Conservation (phyloP, 148 eudicot genomes). For the Rhododendron williamsianum region DNA sequence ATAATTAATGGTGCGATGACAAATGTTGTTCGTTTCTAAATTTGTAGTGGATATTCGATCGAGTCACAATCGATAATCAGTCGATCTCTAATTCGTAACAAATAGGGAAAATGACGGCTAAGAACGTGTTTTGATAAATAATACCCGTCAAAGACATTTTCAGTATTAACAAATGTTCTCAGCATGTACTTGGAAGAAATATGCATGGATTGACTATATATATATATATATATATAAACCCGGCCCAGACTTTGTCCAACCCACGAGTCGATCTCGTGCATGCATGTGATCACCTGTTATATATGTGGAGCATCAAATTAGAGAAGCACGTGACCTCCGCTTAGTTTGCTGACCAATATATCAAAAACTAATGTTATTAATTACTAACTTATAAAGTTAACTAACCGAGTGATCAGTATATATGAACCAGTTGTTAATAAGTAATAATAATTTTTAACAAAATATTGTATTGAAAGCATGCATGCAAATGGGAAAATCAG, state of each 20-base stretch:
- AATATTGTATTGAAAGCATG: neutral
- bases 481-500: neutral
- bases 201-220: neutral
- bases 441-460: too few species aligned
- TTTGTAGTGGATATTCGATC: neutral
- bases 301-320: neutral
- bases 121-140: too few species aligned
- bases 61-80: neutral
- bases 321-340: conserved; percentile 12
- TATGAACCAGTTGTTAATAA: neutral
- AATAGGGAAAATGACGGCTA: too few species aligned
- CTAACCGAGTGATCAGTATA: neutral
- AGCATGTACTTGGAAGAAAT: neutral
- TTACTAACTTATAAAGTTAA: neutral
- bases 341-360: neutral
- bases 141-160: too few species aligned
- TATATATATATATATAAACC: neutral
- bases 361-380: neutral
- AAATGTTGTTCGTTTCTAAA: neutral
- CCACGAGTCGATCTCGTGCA: neutral
- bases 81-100: too few species aligned
- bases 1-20: neutral
- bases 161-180: too few species aligned
- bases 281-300: neutral
- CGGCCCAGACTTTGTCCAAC: neutral